Conservation (phyloP, 345 rosid species). For the Zanthoxylum bungeanum region DNA sequence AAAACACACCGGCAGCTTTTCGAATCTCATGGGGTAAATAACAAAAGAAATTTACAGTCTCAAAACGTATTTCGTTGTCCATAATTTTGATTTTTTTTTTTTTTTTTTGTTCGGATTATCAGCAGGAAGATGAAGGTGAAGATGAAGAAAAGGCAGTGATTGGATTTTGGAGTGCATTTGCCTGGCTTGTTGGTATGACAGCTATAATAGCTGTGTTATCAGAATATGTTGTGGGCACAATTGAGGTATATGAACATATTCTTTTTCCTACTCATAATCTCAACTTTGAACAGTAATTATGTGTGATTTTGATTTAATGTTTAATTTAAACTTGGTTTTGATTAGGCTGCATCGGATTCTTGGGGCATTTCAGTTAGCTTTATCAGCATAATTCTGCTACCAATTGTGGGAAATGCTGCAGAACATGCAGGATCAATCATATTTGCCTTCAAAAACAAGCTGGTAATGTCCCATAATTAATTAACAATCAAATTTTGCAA, state of each 20-base stretch:
- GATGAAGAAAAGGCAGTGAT: conserved; percentile 67
- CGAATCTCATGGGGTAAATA: conserved; percentile 53
- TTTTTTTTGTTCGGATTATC: too few relatives aligned
- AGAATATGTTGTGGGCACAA: conserved; percentile 84
- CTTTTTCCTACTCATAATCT: too few relatives aligned
- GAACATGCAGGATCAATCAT: conserved; percentile 94
- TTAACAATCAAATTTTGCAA: too few relatives aligned
- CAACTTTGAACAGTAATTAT: too few relatives aligned
- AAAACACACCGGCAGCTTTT: conserved; percentile 66
- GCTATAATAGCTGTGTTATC: conserved; percentile 71
- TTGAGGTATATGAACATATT: conserved; percentile 56
- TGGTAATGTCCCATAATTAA: conserved; percentile 48
- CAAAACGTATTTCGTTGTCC: not conserved
- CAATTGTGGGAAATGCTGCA: conserved; percentile 96
- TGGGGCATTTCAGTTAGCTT: conserved; percentile 91
- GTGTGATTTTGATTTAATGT: not conserved
- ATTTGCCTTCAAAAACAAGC: conserved; percentile 82
- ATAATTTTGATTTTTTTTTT: not conserved
- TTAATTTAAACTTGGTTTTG: not conserved
- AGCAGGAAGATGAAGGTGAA: conserved; percentile 39
- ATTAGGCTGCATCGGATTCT: conserved; percentile 77
- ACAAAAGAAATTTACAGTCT: not conserved
- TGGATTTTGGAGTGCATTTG: conserved; percentile 77
- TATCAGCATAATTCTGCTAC: conserved; percentile 80
- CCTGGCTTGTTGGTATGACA: conserved; percentile 82